Base-by-base conservation (phyloP, 306 rosid species). In the Senna tora region DNA sequence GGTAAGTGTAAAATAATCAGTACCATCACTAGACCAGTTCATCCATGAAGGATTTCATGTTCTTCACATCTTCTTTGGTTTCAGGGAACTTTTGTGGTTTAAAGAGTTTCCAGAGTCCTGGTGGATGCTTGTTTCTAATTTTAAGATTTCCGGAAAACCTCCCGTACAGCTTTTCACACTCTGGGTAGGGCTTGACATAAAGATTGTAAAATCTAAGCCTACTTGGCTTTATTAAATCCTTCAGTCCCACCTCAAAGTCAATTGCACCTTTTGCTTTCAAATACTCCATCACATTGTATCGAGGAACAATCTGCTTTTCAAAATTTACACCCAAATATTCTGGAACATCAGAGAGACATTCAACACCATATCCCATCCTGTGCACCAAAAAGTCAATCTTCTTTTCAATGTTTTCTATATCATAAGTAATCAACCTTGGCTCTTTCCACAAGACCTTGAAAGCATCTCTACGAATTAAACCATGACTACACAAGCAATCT, bases 121-220 rank as follows among this genome's bases (percentile, higher is more conserved):
- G 49, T 13, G 92, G 94, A 82, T 87, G 92, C 74, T 65, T 83
- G 34, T 60, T 83, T 83, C 79, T 80, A 38, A 67, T 85, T 73
- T 71, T 71, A 58, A 15, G 59, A 70, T 68, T 72, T 42, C 78
- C 81, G 0, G 82, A 79, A 77, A 80, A 85, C 72, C 90, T 87
- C 9, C 88, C 89, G 54, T 74, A 91, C 58, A 91, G 78, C 41
- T 86, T 93, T 28, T 79, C 92, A 73, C 97, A 86, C 36, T 91
- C 97, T 0, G 92, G 94, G 76, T 90, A 93, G 7, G 96, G 97
- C 81, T 91, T 90, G 15, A 90, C 98, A 63, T 86, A 93, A 50
- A 87, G 86, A 80, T 93, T 93, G 62, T 89, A 90, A 86, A 93
- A 93, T 63, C 72, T 75, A 55, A 93, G 85, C 84, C 96, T 90